Evolutionary conservation across 805 yeast species (phyloP), one percentile per base, ranked within the genome.

Genomic region (Millerozyma acaciae): DNA sequence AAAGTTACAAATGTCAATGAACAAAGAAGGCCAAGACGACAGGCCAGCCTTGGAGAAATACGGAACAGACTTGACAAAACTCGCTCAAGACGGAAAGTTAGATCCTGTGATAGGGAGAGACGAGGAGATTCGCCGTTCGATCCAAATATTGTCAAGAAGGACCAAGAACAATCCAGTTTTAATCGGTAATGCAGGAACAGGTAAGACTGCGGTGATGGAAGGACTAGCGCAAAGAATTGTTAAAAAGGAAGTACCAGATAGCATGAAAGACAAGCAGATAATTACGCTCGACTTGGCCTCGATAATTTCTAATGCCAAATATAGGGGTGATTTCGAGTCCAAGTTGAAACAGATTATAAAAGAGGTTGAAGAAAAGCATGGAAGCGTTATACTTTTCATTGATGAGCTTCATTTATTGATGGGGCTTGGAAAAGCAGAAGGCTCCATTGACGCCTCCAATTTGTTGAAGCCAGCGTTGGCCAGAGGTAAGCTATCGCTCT

Each of bases 61-160:
- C 53, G 98, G 96, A 15, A 75, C 84, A 0, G 90, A 93, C 55
- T 62, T 90, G 41, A 93, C 97, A 1, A 78, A 80, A 37, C 57
- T 90, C 44, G 98, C 98, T 2, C 71, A 73, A 40, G 85, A 84
- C 34, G 97, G 97, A 18, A 86, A 86, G 48, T 67, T 90, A 23
- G 98, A 90, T 51, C 98, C 98, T 0, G 97, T 93, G 15, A 93
- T 90, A 50, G 98, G 98, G 3, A 71, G 97, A 42, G 97, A 93
- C 50, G 96, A 89, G 42, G 97, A 93, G 53, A 93, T 90, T 36
- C 73, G 90, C 38, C 70, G 98, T 38, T 90, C 97, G 0, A 82
- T 90, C 36, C 97, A 90, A 55, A 89, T 90, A 30, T 63, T 90
- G 28, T 86, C 96, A 1, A 69, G 98, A 47, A 72, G 97, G 55